Evolutionary conservation across 139 green algal species (phyloP), one percentile per base, ranked within the genome.

Genomic region (Closterium sp.): DNA sequence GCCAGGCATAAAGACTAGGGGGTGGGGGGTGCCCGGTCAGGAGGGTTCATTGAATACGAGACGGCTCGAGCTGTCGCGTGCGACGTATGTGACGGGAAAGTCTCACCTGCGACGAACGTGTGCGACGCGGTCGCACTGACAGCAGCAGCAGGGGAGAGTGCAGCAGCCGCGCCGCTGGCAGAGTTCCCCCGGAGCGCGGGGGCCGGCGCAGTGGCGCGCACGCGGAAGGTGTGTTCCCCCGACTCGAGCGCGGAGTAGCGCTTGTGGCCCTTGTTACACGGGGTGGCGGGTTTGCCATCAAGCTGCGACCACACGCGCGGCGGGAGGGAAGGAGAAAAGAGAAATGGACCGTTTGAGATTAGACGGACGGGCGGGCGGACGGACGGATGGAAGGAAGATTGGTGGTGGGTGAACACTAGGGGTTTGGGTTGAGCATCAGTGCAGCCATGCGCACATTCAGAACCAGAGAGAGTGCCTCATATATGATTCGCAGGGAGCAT

Each of bases 241-340:
- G n/a, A 30, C 4, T 87, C 85, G n/a, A 87, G 85, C 85, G n/a
- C 85, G 24, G n/a, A 30, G 28, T 87, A 87, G 9, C n/a, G n/a
- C 85, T 87, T 30, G 85, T 31, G n/a, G 85, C 85, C 85, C 85
- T 9, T 87, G 85, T 87, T 87, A 7, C 85, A 87, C 85, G 85
- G n/a, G n/a, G 85, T 31, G n/a, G 85, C n/a, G n/a, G 85, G 85
- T 9, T 24, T 31, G n/a, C 85, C 85, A 24, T 87, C 85, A 27
- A 87, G 17, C 85, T 87, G 85, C 2, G 11, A 87, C 22, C 62
- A 79, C 17, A 22, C 62, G 11, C 17, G 62, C 17, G 62, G 62
- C 62, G 62, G 62, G 17, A 79, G 62, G 62, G 62, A 79, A 13
- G 62, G 62, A 13, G 19, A 79, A 27, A 27, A 79, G 62, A 24